Conservation (phyloP, 106 monocot species). For the Dendrobium officinale region DNA sequence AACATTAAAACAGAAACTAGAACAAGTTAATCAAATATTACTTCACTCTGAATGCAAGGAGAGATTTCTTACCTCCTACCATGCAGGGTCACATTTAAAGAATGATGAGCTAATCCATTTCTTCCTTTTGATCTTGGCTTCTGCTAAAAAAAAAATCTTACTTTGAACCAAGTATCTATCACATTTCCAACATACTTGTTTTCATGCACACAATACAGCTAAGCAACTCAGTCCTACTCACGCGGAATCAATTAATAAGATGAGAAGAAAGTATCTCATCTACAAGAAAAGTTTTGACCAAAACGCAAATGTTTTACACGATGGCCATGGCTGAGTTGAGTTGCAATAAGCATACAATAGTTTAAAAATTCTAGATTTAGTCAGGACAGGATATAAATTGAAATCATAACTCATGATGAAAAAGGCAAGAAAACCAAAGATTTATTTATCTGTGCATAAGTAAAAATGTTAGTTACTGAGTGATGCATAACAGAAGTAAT, state of each 20-base stretch:
- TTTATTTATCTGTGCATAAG: no score
- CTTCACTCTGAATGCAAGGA: neutral
- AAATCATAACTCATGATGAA: no score
- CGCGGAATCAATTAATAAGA: neutral
- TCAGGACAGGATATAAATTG: neutral
- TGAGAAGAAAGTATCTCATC: neutral
- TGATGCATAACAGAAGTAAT: no score
- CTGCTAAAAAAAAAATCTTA: neutral
- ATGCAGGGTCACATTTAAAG: conserved; percentile 4
- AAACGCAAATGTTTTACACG: no score
- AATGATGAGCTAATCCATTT: neutral
- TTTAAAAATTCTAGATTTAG: no score
- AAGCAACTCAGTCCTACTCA: neutral
- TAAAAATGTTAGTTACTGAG: no score
- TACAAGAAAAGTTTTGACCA: neutral
- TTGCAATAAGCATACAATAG: no score
- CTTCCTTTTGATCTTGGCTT: neutral
- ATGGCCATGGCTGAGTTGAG: no score
- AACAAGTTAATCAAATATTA: neutral
- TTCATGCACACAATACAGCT: neutral
- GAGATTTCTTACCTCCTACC: conserved; percentile 2
- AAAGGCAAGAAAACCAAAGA: no score
- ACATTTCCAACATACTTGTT: neutral
- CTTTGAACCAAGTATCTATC: neutral
- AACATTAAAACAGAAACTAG: neutral